phyloP scores from a whole-genome alignment of 2,329 filamentous ascomycete genomes.

The Teratosphaeria viscida region DNA sequence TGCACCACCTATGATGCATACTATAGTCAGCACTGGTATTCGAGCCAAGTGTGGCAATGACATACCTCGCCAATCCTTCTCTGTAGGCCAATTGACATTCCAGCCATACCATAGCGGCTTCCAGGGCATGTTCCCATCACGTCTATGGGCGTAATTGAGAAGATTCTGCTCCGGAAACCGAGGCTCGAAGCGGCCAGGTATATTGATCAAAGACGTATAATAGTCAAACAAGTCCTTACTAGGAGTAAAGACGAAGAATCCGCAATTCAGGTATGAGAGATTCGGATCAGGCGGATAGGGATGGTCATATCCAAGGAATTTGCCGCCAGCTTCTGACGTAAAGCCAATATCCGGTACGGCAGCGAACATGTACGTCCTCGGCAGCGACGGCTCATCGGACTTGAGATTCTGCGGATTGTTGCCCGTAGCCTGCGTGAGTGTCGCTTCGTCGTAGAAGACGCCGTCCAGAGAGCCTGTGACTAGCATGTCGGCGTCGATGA shows the following conservation, averaged over 20 bases:
- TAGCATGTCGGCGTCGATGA: slow-evolving; percentile 24
- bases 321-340: slow-evolving; percentile 15
- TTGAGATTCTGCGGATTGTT: slow-evolving; percentile 12
- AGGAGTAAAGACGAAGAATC: slow-evolving; percentile 31
- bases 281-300: slow-evolving; percentile 21
- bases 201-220: slow-evolving; percentile 24
- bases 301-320: slow-evolving; percentile 24
- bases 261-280: slow-evolving; percentile 25
- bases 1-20: slow-evolving; percentile 14
- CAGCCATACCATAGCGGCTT: slow-evolving; percentile 28
- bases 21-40: neutral
- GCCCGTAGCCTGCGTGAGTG: slow-evolving; percentile 21
- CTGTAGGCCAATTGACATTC: slow-evolving; percentile 31
- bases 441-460: slow-evolving; percentile 29
- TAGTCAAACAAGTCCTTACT: slow-evolving; percentile 25
- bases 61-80: slow-evolving; percentile 24
- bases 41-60: neutral
- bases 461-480: slow-evolving; percentile 18
- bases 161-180: slow-evolving; percentile 29
- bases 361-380: slow-evolving; percentile 31
- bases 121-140: slow-evolving; percentile 33
- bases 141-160: slow-evolving; percentile 30
- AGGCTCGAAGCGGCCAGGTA: slow-evolving; percentile 25
- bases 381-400: slow-evolving; percentile 27
- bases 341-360: neutral